Evolutionary conservation across 2,329 filamentous ascomycete species (phyloP).

Genomic region (Malbranchea zuffiana): DNA sequence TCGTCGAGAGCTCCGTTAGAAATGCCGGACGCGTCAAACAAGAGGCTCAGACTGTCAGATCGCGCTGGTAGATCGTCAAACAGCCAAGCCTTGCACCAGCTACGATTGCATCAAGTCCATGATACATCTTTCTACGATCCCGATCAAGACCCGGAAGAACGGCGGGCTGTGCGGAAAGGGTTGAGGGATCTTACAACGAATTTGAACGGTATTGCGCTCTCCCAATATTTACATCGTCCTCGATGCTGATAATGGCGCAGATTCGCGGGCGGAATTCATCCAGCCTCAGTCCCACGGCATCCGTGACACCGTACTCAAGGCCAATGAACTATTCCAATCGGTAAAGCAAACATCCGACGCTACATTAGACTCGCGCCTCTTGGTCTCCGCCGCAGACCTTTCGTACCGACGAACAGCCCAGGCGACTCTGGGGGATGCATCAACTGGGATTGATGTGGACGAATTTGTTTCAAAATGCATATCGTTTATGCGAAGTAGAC

Average conservation of each 20-base stretch:
- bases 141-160: conserved; percentile 61
- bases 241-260: conserved; percentile 27
- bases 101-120: conserved; percentile 5
- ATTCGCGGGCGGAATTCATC: conserved; percentile 62
- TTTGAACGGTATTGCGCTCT: conserved; percentile 41
- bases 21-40: conserved; percentile 14
- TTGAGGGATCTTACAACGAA: conserved; percentile 52
- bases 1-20: conserved; percentile 4
- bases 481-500: conserved; percentile 66
- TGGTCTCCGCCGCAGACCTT: conserved; percentile 70
- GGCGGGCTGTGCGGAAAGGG: conserved; percentile 56
- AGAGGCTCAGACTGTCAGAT: conserved; percentile 13
- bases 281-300: conserved; percentile 55
- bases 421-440: conserved; percentile 59
- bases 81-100: conserved; percentile 10
- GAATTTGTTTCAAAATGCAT: conserved; percentile 88
- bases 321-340: conserved; percentile 53
- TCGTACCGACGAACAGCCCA: conserved; percentile 67
- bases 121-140: conserved; percentile 57
- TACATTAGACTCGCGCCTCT: conserved; percentile 74
- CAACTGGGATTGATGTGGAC: conserved; percentile 73
- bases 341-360: conserved; percentile 87
- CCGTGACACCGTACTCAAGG: conserved; percentile 52
- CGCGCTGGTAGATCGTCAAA: conserved; percentile 3
- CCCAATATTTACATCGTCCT: neutral